These are phyloP conservation scores for Tardiomyces blankii DNA, from an alignment of 1,139 yeast genomes.

Conservation along the genomic window DNA sequence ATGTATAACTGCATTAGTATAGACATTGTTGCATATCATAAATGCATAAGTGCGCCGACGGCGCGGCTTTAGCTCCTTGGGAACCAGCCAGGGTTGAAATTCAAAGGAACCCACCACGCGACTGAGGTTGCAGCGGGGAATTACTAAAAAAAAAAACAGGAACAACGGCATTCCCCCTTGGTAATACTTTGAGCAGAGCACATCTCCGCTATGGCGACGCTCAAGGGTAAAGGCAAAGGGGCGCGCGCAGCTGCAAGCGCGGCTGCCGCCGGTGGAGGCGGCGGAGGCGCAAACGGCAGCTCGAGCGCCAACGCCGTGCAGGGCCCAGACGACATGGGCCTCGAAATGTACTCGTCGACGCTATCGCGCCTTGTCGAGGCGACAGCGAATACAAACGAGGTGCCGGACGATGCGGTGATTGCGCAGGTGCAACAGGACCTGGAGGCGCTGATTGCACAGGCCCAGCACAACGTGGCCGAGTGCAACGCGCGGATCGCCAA, in stretches of 20 bases:
- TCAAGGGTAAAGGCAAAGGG: not conserved
- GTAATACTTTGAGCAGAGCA: no score
- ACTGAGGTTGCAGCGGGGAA: no score
- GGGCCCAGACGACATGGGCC: not conserved
- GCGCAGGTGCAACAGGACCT: conserved; percentile 10
- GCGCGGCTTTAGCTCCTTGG: no score
- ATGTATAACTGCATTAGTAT: no score
- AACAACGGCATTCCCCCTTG: no score
- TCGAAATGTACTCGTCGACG: not conserved
- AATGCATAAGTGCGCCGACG: no score
- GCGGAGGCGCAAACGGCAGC: not conserved
- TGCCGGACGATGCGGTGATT: conserved; percentile 11
- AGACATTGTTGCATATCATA: no score
- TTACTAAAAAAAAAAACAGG: no score
- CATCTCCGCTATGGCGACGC: not conserved
- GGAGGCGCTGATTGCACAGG: conserved; percentile 11
- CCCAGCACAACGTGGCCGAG: conserved; percentile 11
- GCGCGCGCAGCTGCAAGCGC: no score
- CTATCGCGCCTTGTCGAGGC: conserved; percentile 1
- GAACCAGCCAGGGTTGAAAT: no score
- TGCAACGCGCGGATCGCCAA: conserved; percentile 11
- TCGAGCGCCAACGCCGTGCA: not conserved
- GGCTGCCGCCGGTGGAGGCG: no score
- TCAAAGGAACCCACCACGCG: no score
- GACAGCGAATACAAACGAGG: conserved; percentile 3